Evolutionary conservation across 2,329 filamentous ascomycete species (phyloP).

Genomic region (Venturia pyrina): DNA sequence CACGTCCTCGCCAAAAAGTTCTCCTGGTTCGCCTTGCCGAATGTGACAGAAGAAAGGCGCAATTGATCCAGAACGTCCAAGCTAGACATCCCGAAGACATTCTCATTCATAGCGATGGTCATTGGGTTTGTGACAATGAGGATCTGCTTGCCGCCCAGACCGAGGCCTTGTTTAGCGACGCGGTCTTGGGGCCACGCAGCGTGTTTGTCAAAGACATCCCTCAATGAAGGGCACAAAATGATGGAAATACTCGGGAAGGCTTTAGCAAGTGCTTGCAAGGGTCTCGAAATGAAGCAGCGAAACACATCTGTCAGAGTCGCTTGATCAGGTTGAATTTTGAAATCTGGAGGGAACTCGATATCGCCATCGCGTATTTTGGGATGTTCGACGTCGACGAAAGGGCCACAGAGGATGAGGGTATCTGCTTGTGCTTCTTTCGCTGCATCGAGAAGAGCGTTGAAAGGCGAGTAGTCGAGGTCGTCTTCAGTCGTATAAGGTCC

Average conservation of each 20-base stretch:
- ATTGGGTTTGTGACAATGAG: slow-evolving; percentile 84
- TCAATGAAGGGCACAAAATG: slow-evolving; percentile 70
- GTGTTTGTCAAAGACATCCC: slow-evolving; percentile 72
- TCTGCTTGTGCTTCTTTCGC: slow-evolving; percentile 69
- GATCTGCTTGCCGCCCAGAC: slow-evolving; percentile 60
- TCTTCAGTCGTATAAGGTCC: slow-evolving; percentile 91
- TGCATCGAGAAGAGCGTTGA: slow-evolving; percentile 70
- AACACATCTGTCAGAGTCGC: slow-evolving; percentile 77
- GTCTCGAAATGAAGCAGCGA: slow-evolving; percentile 64
- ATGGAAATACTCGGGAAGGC: slow-evolving; percentile 72
- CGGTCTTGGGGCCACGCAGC: slow-evolving; percentile 78
- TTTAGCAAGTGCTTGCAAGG: slow-evolving; percentile 59
- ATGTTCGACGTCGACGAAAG: slow-evolving; percentile 87
- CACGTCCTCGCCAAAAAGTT: slow-evolving; percentile 63
- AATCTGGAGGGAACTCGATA: slow-evolving; percentile 31
- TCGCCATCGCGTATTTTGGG: slow-evolving; percentile 61
- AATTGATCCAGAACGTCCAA: slow-evolving; percentile 81
- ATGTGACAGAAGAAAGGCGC: slow-evolving; percentile 59
- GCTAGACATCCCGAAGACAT: slow-evolving; percentile 67
- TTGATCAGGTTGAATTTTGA: slow-evolving; percentile 49
- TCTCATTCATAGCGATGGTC: slow-evolving; percentile 80
- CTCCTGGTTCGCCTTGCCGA: slow-evolving; percentile 44
- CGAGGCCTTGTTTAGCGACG: slow-evolving; percentile 60
- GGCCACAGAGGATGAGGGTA: slow-evolving; percentile 68
- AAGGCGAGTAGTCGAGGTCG: slow-evolving; percentile 80